These are phyloP conservation scores for Diversispora epigaea DNA, from an alignment of 192 early-diverging fungal species.

Conservation along the genomic window DNA sequence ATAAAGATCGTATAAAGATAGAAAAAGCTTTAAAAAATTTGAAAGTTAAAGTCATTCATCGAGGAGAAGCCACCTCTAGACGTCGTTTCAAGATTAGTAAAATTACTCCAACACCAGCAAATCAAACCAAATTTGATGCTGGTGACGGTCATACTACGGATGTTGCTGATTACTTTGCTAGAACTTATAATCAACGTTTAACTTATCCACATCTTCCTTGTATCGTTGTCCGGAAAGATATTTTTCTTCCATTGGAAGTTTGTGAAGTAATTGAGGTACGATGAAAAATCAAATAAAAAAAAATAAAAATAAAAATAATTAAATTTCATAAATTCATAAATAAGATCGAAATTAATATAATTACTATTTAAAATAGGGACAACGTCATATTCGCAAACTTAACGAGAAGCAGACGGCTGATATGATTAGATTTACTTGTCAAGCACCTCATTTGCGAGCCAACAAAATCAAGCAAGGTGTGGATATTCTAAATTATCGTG, in stretches of 20 bases:
- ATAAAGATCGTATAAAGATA: constrained; percentile 40
- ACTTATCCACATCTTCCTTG: constrained; percentile 80
- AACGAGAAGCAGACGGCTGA: constrained; percentile 88
- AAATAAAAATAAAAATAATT: too few species aligned
- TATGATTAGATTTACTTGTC: constrained; percentile 93
- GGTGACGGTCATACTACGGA: constrained; percentile 53
- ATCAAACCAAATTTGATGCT: constrained; percentile 65
- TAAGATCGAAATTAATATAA: background rate
- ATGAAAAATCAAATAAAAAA: background rate
- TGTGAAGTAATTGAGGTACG: constrained; percentile 66
- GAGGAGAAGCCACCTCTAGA: constrained; percentile 53
- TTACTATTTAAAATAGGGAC: constrained; percentile 52
- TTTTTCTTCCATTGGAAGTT: constrained; percentile 85
- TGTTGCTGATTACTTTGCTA: constrained; percentile 76
- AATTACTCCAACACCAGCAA: constrained; percentile 69
- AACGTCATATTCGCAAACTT: constrained; percentile 80
- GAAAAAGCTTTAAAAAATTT: constrained; percentile 55
- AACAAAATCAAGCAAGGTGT: constrained; percentile 77
- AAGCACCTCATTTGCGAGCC: constrained; percentile 73
- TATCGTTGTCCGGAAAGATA: constrained; percentile 64
- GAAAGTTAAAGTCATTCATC: constrained; percentile 54
- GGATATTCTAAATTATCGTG: constrained; percentile 59
- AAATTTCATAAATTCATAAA: background rate
- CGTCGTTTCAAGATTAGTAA: constrained; percentile 69
- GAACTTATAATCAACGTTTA: constrained; percentile 69